phyloP scores from a whole-genome alignment of 2,329 filamentous ascomycete species.

The Bipolaris gigantea region DNA sequence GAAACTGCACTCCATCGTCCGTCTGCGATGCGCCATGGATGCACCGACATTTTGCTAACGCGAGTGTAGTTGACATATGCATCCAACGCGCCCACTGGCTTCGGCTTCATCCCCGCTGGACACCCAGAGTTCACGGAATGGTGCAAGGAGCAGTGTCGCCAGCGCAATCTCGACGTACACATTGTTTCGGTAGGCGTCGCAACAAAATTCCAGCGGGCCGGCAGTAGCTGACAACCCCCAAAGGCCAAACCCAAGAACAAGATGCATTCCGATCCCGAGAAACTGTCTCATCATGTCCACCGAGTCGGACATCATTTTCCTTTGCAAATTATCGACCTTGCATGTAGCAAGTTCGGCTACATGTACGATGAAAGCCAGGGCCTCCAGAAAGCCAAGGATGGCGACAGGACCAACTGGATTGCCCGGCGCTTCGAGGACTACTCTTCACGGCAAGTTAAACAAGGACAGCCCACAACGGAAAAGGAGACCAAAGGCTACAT shows the following conservation, averaged over 20 bases:
- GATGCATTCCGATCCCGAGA: conserved; percentile 53
- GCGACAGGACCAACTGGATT: conserved; percentile 33
- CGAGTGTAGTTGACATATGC: conserved; percentile 56
- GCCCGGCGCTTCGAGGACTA: conserved; percentile 43
- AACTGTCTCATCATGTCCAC: conserved; percentile 62
- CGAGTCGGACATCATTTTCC: conserved; percentile 67
- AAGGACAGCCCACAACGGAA: conserved; percentile 30
- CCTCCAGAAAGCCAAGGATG: conserved; percentile 25
- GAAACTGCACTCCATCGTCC: conserved; percentile 56
- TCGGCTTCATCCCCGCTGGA: conserved; percentile 63
- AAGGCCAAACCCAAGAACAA: conserved; percentile 51
- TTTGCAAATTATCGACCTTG: conserved; percentile 59
- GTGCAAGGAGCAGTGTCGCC: conserved; percentile 61
- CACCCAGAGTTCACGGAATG: conserved; percentile 61
- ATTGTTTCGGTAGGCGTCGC: conserved; percentile 61
- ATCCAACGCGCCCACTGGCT: conserved; percentile 59
- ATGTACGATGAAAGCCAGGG: conserved; percentile 24
- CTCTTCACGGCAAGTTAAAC: conserved; percentile 28
- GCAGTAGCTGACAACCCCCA: conserved; percentile 17
- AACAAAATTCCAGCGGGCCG: background rate
- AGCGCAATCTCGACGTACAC: conserved; percentile 57
- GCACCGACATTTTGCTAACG: conserved; percentile 37
- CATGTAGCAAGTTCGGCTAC: conserved; percentile 55
- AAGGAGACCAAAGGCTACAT: conserved; percentile 59
- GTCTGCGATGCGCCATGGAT: conserved; percentile 26